Evolutionary conservation across 371 early-diverging fungal species (phyloP), one percentile per base, ranked within the genome.

Genomic region (Smittium culicis): DNA sequence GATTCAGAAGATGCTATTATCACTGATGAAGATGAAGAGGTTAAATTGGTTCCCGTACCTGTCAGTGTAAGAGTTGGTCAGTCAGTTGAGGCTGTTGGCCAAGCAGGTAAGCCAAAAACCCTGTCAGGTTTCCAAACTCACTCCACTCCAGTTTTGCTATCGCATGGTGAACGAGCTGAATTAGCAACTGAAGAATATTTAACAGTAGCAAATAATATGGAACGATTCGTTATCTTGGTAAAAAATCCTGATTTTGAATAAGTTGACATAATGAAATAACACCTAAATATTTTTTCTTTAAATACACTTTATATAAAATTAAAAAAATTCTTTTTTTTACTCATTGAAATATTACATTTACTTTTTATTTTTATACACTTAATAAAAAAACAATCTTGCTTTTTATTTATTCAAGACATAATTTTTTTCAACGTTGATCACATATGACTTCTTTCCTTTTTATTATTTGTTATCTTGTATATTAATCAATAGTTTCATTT

Each of bases 41-140:
- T 16, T n/a, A 54, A 45, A 33, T 27, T 65, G 2, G 66, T 45
- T 34, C 75, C 77, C 60, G 72, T 92, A 65, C 80, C 88, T 14
- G 88, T 87, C 33, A 87, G 89, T 28, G 92, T 98, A 33, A 92
- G 98, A 70, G 99, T 99, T 29, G 99, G 99, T 64, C 96, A 94
- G 79, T 96, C 97, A 20, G 96, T 99, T 32, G 99, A 99, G 77
- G 92, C 90, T 1, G 99, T 99, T 33, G 99, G 99, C 34, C 95
- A 99, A 77, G 98, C 97, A 0, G 99, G 99, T 54, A 83, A 92
- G 66, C 99, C 99, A 66, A 98, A 96, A 81, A 94, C 94, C 0
- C 93, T 99, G 68, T 92, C 97, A 1, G 99, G 98, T 29, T 96
- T 96, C 86, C 98, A 99, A 77, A 94, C 97, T 62, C 97, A 99